A percentile compares a stretch with the other conserved stretches of the same genome.
These are phyloP conservation scores for Herpetomonas tarakana DNA, from an alignment of 208 protist species.

Conservation along the genomic window DNA sequence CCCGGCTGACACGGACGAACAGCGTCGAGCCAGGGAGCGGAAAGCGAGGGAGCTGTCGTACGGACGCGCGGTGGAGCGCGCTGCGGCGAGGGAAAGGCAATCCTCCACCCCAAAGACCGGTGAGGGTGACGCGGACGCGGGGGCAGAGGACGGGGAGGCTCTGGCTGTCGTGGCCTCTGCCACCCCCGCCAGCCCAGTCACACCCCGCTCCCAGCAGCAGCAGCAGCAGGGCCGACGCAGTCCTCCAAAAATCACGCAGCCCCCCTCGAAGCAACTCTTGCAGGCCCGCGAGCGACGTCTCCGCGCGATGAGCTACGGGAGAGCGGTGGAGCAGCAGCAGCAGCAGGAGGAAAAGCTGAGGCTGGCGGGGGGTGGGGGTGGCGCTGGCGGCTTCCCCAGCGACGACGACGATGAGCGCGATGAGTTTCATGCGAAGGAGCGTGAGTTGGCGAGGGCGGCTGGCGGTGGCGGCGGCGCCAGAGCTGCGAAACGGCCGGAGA, in stretches of 20 bases:
- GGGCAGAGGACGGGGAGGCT: background rate
- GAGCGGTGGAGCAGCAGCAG: slow-evolving; percentile 20
- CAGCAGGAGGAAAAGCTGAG: slow-evolving; percentile 1
- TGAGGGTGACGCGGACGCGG: background rate
- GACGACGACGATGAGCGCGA: background rate
- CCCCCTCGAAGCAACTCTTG: slow-evolving; percentile 14
- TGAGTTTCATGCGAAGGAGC: background rate
- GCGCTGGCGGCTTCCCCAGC: too few relatives aligned
- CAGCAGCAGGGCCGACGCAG: too few relatives aligned
- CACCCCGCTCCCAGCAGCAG: background rate
- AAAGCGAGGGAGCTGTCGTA: slow-evolving; percentile 55
- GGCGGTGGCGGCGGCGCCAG: background rate
- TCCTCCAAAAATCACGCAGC: background rate
- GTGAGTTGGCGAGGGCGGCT: background rate
- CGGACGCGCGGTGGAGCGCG: slow-evolving; percentile 32
- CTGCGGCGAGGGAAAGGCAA: slow-evolving; percentile 19
- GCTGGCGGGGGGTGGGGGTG: background rate
- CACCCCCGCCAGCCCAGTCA: background rate
- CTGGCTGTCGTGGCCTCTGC: background rate
- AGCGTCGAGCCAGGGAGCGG: slow-evolving; percentile 46
- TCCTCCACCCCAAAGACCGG: slow-evolving; percentile 11
- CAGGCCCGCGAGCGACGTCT: slow-evolving; percentile 49
- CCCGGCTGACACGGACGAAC: slow-evolving; percentile 75
- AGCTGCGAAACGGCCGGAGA: background rate
- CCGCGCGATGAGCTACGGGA: slow-evolving; percentile 58